A percentile compares a stretch with the other conserved stretches of the same genome.
Conservation (phyloP, 192 early-diverging fungal genomes). For the Ambispora gerdemannii region DNA sequence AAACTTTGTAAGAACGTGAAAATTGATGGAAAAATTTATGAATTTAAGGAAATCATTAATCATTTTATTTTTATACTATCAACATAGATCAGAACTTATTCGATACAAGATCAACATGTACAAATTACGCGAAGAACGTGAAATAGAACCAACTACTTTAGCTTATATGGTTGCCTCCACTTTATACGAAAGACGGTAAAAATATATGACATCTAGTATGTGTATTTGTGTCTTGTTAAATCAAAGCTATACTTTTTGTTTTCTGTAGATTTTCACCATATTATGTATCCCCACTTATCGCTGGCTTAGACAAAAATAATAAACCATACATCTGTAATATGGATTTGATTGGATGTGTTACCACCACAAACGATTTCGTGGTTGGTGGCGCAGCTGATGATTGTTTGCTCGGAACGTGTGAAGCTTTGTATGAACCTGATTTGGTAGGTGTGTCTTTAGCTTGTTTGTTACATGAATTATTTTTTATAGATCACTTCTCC, state of each 20-base stretch:
- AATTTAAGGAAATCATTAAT: neutral
- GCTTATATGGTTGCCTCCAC: constrained; percentile 91
- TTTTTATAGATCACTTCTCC: too few species aligned
- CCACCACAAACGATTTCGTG: constrained; percentile 91
- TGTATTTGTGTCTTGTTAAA: too few species aligned
- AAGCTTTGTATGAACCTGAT: constrained; percentile 96
- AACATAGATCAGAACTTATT: constrained; percentile 74
- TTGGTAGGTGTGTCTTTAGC: constrained; percentile 54
- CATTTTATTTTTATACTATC: constrained; percentile 11
- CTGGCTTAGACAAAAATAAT: constrained; percentile 87
- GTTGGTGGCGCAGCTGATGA: constrained; percentile 85
- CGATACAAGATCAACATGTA: constrained; percentile 96
- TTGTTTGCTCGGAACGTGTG: constrained; percentile 95
- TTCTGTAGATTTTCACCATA: constrained; percentile 88
- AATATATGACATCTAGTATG: constrained; percentile 6
- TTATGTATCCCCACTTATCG: constrained; percentile 92
- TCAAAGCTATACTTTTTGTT: too few species aligned
- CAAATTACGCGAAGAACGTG: constrained; percentile 90
- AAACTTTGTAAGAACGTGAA: constrained; percentile 73
- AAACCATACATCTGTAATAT: constrained; percentile 90
- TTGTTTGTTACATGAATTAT: neutral
- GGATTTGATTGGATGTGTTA: constrained; percentile 95
- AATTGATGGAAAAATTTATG: too few species aligned
- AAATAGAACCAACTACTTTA: constrained; percentile 92
- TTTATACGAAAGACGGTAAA: constrained; percentile 85